Conservation (phyloP, 164 flowering plant genomes). For the Santalum album region DNA sequence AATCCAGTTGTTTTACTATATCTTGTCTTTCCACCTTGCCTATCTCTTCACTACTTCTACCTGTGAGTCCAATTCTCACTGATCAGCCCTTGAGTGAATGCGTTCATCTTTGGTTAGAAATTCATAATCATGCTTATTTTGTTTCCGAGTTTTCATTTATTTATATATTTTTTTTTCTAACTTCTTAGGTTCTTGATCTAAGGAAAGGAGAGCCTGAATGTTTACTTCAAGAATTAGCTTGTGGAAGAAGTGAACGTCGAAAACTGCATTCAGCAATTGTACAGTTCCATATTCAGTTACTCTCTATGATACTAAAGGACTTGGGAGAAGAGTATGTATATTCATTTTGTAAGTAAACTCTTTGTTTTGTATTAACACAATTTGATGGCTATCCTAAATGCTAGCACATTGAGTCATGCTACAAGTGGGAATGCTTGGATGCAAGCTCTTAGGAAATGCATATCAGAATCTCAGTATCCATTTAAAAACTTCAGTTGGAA, state of each 20-base stretch:
- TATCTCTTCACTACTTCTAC: too few species aligned
- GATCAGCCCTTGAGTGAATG: too few species aligned
- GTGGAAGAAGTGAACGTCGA: conserved; percentile 5
- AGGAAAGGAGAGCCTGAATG: conserved; percentile 14
- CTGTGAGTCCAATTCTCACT: too few species aligned
- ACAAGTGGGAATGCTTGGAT: conserved; percentile 9
- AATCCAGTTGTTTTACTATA: too few species aligned
- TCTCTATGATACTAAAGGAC: conserved; percentile 12
- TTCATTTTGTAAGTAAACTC: background rate
- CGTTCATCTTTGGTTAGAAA: background rate
- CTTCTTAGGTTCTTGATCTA: conserved; percentile 15
- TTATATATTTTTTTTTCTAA: background rate
- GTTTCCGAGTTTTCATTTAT: background rate
- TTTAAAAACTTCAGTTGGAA: conserved; percentile 7
- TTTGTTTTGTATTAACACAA: background rate
- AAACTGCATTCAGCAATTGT: conserved; percentile 1
- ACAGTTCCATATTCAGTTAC: conserved; percentile 11
- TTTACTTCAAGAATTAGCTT: conserved; percentile 13
- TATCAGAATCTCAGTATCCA: conserved; percentile 5
- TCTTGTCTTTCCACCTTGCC: too few species aligned
- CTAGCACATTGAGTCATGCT: background rate
- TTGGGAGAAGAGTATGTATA: conserved; percentile 11
- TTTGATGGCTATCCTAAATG: background rate
- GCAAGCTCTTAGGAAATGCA: conserved; percentile 7
- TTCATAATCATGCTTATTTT: background rate